Conservation (phyloP, 768 basidiomycete genomes). For the Kwoniella sp. region DNA sequence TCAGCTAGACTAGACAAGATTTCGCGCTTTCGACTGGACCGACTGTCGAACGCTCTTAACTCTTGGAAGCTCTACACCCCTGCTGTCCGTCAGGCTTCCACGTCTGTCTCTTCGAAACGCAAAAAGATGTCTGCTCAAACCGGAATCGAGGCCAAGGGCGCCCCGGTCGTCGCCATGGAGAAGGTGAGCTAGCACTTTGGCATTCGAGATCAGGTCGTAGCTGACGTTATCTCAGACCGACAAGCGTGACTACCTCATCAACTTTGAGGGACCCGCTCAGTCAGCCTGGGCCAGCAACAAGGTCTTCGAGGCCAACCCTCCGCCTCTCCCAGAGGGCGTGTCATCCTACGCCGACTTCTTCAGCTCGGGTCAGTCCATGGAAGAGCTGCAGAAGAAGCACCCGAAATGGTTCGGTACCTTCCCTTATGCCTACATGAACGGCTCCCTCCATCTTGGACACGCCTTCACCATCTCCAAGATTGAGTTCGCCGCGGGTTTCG, state of each 20-base stretch:
- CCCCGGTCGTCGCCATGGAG: conserved; percentile 46
- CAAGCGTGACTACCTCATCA: conserved; percentile 82
- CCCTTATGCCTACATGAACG: conserved; percentile 98
- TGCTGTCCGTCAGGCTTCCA: background rate
- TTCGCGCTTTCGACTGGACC: conserved; percentile 17
- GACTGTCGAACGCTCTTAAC: conserved; percentile 8
- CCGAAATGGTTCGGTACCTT: conserved; percentile 98
- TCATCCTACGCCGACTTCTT: conserved; percentile 51
- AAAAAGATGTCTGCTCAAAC: conserved; percentile 40
- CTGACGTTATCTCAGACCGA: conserved; percentile 67
- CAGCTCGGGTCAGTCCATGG: conserved; percentile 57
- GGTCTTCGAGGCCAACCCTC: conserved; percentile 81
- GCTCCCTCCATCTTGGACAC: conserved; percentile 91
- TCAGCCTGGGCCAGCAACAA: conserved; percentile 69
- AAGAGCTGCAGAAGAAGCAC: conserved; percentile 66
- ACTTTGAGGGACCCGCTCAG: conserved; percentile 81
- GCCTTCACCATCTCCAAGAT: conserved; percentile 98
- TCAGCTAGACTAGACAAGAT: conserved; percentile 5
- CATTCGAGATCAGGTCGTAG: background rate
- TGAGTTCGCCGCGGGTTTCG: conserved; percentile 91
- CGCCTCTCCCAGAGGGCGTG: conserved; percentile 59
- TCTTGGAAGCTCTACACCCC: background rate
- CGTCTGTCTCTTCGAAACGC: background rate
- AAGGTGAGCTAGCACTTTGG: conserved; percentile 42
- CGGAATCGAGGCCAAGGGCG: conserved; percentile 31